Evolutionary conservation across 1,139 yeast species (phyloP).

Genomic region (Lodderomyces metapsilosis): DNA sequence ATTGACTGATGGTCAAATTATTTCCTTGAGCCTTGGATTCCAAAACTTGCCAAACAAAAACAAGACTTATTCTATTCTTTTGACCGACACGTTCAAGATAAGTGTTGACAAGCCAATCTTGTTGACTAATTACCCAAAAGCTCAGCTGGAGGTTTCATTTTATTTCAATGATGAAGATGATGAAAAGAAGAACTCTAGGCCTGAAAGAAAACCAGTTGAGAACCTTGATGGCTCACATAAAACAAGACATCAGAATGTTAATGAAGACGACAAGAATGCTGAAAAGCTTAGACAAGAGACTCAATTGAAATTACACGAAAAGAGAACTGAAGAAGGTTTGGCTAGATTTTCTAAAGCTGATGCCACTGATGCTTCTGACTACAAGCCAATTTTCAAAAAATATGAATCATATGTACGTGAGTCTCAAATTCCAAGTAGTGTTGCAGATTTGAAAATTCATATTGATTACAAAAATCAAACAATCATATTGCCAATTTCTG

Average conservation of each 20-base stretch:
- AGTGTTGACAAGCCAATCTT: constrained; percentile 60
- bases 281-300: constrained; percentile 81
- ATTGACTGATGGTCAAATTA: constrained; percentile 70
- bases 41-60: constrained; percentile 54
- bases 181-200: constrained; percentile 16
- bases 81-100: constrained; percentile 83
- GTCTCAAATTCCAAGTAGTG: constrained; percentile 81
- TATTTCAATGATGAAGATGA: constrained; percentile 72
- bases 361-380: constrained; percentile 63
- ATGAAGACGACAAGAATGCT: constrained; percentile 69
- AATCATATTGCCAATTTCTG: constrained; percentile 85
- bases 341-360: constrained; percentile 75
- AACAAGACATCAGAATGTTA: constrained; percentile 71
- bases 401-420: constrained; percentile 95
- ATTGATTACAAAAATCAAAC: constrained; percentile 89
- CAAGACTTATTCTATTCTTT: constrained; percentile 62
- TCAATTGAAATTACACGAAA: constrained; percentile 80
- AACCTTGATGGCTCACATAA: constrained; percentile 57
- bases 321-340: constrained; percentile 81
- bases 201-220: constrained; percentile 47
- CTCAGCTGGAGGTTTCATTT: constrained; percentile 74
- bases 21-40: constrained; percentile 79
- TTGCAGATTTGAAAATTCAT: constrained; percentile 80
- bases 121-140: constrained; percentile 74
- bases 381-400: constrained; percentile 77